Conservation (phyloP, 192 early-diverging fungal species). For the Oehlia diaphana region DNA sequence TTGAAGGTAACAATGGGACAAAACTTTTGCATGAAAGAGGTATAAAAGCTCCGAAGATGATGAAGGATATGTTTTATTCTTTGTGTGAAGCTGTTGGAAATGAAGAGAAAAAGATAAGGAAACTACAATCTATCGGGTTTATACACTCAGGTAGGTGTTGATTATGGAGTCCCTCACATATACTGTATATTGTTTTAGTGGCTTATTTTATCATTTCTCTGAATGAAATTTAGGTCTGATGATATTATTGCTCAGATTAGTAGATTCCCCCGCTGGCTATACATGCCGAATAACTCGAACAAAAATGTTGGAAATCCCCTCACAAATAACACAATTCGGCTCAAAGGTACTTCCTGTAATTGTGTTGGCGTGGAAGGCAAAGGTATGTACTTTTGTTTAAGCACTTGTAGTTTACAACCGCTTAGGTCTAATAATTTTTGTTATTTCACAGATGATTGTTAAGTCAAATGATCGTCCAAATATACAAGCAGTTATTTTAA, state of each 20-base stretch:
- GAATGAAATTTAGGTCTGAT: slow-evolving; percentile 21
- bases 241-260: slow-evolving; percentile 16
- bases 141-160: slow-evolving; percentile 24
- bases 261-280: slow-evolving; percentile 28
- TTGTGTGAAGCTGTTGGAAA: too few species aligned
- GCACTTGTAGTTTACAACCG: neutral
- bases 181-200: neutral
- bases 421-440: neutral
- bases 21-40: too few species aligned
- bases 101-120: too few species aligned
- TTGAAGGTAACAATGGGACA: too few species aligned
- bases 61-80: too few species aligned
- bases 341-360: slow-evolving; percentile 11
- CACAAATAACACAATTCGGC: slow-evolving; percentile 6
- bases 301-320: slow-evolving; percentile 17
- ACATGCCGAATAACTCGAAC: slow-evolving; percentile 13
- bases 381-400: slow-evolving; percentile 12
- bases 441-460: slow-evolving; percentile 3
- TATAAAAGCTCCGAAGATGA: too few species aligned
- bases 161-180: neutral
- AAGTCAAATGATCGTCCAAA: neutral
- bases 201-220: slow-evolving; percentile 2
- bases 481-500: too few species aligned
- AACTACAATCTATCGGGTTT: neutral
- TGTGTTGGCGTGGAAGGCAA: slow-evolving; percentile 27